phyloP scores from a whole-genome alignment of 2,329 filamentous ascomycete genomes.

The Aspergillus oerlinghausenensis region DNA sequence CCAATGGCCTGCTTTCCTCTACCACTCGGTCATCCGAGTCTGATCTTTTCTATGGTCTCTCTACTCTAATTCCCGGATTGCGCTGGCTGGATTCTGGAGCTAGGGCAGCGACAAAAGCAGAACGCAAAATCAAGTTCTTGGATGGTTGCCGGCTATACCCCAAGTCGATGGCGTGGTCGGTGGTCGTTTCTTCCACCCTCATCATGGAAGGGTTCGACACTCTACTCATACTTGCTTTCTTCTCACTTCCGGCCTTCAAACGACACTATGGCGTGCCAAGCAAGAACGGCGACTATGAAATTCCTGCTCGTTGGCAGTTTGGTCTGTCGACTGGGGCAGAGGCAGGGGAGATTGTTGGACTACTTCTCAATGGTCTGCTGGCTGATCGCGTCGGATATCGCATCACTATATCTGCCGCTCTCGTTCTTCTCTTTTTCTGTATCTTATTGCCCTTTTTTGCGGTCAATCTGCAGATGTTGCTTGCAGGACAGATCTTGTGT shows the following conservation, averaged over 20 bases:
- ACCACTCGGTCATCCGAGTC: neutral
- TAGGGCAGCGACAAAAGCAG: neutral
- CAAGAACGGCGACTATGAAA: slow-evolving; percentile 13
- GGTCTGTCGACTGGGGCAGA: slow-evolving; percentile 12
- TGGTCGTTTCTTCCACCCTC: slow-evolving; percentile 19
- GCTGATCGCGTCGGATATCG: slow-evolving; percentile 25
- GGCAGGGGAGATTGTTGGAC: slow-evolving; percentile 13
- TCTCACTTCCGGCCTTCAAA: slow-evolving; percentile 18
- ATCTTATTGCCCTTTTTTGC: slow-evolving; percentile 42
- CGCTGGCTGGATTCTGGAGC: neutral
- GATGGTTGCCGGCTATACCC: slow-evolving; percentile 19
- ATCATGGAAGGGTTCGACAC: slow-evolving; percentile 27
- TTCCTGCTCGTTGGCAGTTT: slow-evolving; percentile 25
- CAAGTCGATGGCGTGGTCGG: slow-evolving; percentile 21
- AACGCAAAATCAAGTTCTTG: slow-evolving; percentile 22
- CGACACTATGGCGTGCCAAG: slow-evolving; percentile 17
- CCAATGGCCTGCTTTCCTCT: neutral
- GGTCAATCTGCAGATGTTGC: slow-evolving; percentile 28
- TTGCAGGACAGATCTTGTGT: slow-evolving; percentile 35
- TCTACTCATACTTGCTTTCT: slow-evolving; percentile 16
- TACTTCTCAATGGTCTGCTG: slow-evolving; percentile 17
- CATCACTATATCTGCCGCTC: slow-evolving; percentile 22
- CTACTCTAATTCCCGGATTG: neutral
- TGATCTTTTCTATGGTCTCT: neutral
- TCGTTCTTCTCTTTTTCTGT: slow-evolving; percentile 20